Evolutionary conservation across 345 rosid species (phyloP), one percentile per base, ranked within the genome.

Genomic region (Citrus cavaleriei): DNA sequence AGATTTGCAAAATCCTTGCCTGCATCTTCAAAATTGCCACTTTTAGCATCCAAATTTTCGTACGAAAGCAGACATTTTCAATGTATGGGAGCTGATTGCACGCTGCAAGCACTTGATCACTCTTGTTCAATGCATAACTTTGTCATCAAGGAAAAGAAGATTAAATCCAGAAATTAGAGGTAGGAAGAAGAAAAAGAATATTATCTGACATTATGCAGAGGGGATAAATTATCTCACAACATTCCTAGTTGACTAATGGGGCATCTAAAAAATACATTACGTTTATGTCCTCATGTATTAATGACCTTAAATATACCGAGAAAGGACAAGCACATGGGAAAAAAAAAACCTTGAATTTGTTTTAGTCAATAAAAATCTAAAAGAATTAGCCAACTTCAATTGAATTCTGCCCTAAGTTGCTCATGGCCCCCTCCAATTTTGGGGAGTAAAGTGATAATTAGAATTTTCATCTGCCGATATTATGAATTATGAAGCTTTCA

Each of bases 401-500:
- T 7, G 51, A 57, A 27, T 74, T 46, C 58, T 64, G 22, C 3
- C 13, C 63, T 60, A 32, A 24, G 67, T 76, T 80, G 70, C 74
- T 38, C 74, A 37, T 60, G 73, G 27, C 64, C 78, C 72, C 76
- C 54, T 51, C 10, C 42, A 51, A 73, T 81, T 57, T 78, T 46
- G 64, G 65, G 71, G 63, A 13, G 34, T 10, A 60, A 34, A 22
- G 61, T 28, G 34, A 68, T 46, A 25, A 79, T 74, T 25, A 81
- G 59, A 80, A 65, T 73, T 78, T 73, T 61, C 75, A 80, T 62
- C 49, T 75, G 70, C 80, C 63, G 19, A 30, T 37, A 51, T 49
- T 4, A 7, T 38, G 72, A 60, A 68, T 85, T 67, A 83, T 10
- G 84, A 91, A 72, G 88, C 67, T 86, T 87, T 88, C 92, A 97